phyloP scores from a whole-genome alignment of 1,139 yeast species.

The Kodamaea sp. region DNA sequence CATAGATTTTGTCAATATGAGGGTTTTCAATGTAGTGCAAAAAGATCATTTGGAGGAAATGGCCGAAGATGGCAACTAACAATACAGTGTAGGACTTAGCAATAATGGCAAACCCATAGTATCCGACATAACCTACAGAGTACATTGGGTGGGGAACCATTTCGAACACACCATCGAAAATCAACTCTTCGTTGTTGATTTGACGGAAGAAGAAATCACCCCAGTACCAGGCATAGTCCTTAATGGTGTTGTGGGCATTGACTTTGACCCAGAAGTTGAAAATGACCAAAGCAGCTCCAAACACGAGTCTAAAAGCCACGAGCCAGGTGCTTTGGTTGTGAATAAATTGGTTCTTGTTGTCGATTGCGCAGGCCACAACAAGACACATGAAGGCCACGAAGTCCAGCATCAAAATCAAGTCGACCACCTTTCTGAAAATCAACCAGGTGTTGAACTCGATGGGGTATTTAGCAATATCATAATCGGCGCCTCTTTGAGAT shows the following conservation, averaged over 20 bases:
- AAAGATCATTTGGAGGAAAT: constrained; percentile 76
- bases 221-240: constrained; percentile 96
- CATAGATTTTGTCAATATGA: constrained; percentile 81
- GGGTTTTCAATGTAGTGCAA: constrained; percentile 82
- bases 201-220: constrained; percentile 89
- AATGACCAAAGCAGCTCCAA: constrained; percentile 54
- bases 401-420: constrained; percentile 83
- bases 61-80: constrained; percentile 73
- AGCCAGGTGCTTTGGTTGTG: constrained; percentile 36
- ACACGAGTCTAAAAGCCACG: constrained; percentile 36
- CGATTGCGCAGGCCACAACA: constrained; percentile 58
- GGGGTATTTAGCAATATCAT: constrained; percentile 56
- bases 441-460: constrained; percentile 85
- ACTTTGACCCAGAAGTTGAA: constrained; percentile 86
- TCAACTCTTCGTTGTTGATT: constrained; percentile 69
- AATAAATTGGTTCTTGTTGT: constrained; percentile 42
- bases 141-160: constrained; percentile 95
- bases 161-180: constrained; percentile 89
- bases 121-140: constrained; percentile 86
- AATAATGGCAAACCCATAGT: constrained; percentile 80
- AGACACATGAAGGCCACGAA: constrained; percentile 75
- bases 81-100: constrained; percentile 75
- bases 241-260: constrained; percentile 86
- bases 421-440: constrained; percentile 76
- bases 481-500: constrained; percentile 61